Conservation (phyloP, 208 protist genomes). For the Leishmania aethiopica region DNA sequence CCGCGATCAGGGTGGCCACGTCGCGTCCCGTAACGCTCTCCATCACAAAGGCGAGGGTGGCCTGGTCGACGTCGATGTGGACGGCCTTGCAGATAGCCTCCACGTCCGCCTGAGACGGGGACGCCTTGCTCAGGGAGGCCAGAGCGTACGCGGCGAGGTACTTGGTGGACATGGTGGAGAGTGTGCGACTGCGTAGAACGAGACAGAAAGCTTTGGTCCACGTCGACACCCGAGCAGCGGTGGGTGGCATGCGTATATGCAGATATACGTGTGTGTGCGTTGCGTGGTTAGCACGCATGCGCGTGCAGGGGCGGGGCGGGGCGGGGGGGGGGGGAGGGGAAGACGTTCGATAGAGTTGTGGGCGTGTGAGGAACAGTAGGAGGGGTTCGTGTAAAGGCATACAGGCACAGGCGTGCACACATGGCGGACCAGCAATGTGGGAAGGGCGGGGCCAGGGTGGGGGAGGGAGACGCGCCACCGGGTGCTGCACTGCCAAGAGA, state of each 20-base stretch:
- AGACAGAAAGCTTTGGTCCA: not conserved
- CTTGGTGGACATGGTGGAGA: constrained; percentile 77
- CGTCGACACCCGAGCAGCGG: not conserved
- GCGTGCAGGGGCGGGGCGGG: too few species aligned
- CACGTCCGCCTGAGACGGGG: constrained; percentile 78
- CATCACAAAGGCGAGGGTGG: constrained; percentile 84
- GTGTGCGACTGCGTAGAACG: not conserved
- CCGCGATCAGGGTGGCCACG: constrained; percentile 76
- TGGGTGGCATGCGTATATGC: not conserved
- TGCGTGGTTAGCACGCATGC: not conserved
- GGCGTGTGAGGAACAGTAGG: too few species aligned
- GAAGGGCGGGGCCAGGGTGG: not conserved
- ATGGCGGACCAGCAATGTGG: not conserved
- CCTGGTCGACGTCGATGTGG: constrained; percentile 65
- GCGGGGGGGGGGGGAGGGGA: not conserved
- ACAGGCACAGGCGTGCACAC: too few species aligned
- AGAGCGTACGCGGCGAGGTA: constrained; percentile 94
- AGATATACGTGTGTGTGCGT: not conserved
- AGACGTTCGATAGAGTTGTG: not conserved
- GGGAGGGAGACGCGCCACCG: not conserved
- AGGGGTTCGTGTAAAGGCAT: too few species aligned
- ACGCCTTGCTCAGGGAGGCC: constrained; percentile 75
- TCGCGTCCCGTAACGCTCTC: constrained; percentile 75
- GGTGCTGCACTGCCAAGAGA: not conserved
- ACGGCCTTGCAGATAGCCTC: constrained; percentile 88